A percentile compares a stretch with the other conserved stretches of the same genome.
These are phyloP conservation scores for Casuarina glauca DNA, from an alignment of 306 rosid species.

Conservation along the genomic window DNA sequence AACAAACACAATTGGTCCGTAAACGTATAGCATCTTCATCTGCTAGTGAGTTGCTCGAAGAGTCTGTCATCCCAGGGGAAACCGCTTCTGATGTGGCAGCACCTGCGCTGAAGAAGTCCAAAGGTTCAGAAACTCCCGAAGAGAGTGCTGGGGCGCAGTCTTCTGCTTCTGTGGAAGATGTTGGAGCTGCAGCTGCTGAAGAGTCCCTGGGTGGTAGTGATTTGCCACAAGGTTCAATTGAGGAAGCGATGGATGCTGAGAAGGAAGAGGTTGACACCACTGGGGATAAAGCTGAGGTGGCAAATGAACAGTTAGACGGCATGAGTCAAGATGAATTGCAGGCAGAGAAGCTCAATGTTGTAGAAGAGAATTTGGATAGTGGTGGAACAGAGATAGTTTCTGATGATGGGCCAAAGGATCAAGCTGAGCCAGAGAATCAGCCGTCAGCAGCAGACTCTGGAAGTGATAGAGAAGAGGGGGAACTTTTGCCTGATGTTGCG, in stretches of 20 bases:
- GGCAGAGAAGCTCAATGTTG: slow-evolving; percentile 39
- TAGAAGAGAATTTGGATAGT: slow-evolving; percentile 59
- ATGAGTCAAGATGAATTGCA: slow-evolving; percentile 53
- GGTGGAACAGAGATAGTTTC: slow-evolving; percentile 44
- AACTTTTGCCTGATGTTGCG: slow-evolving; percentile 56
- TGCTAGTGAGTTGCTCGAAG: slow-evolving; percentile 65
- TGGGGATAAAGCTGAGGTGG: slow-evolving; percentile 56
- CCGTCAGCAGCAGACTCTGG: slow-evolving; percentile 41
- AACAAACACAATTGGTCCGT: slow-evolving; percentile 49
- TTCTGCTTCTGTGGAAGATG: slow-evolving; percentile 39
- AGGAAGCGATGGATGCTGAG: slow-evolving; percentile 57
- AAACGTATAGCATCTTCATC: slow-evolving; percentile 77
- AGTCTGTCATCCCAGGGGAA: slow-evolving; percentile 47
- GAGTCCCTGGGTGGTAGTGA: slow-evolving; percentile 59
- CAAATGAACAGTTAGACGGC: slow-evolving; percentile 50
- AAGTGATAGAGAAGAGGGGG: slow-evolving; percentile 90
- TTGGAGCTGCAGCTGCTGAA: slow-evolving; percentile 48
- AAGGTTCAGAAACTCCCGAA: slow-evolving; percentile 59
- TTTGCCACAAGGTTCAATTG: slow-evolving; percentile 58
- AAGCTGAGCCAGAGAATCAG: slow-evolving; percentile 58
- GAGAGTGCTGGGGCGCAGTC: slow-evolving; percentile 56
- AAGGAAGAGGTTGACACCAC: slow-evolving; percentile 58
- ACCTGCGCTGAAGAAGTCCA: slow-evolving; percentile 63
- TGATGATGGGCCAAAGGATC: slow-evolving; percentile 66
- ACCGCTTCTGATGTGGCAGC: slow-evolving; percentile 49